Percentiles rank a stretch among this genome's conserved stretches.
Evolutionary conservation across 805 yeast genomes (phyloP).

Genomic region (Wickerhamomyces subpelliculosus): DNA sequence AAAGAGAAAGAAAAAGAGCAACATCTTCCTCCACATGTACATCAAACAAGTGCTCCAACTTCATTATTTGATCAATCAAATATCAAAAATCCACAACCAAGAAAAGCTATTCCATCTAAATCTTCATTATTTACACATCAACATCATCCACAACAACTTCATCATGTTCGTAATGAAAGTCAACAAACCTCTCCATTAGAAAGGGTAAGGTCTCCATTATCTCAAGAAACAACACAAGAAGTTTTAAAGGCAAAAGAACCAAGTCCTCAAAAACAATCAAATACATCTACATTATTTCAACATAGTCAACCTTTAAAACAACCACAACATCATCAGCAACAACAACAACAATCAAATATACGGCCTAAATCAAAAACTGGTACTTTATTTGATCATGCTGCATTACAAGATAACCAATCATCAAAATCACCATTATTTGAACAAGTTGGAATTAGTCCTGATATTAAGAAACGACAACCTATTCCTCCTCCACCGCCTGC

Average conservation of each 20-base stretch:
- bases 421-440: constrained; percentile 12
- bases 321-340: constrained; percentile 1
- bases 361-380: neutral
- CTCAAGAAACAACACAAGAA: constrained; percentile 14
- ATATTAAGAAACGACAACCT: constrained; percentile 6
- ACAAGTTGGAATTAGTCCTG: constrained; percentile 20
- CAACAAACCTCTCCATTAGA: constrained; percentile 4
- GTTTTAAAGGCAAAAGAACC: neutral
- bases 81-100: constrained; percentile 1
- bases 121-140: neutral
- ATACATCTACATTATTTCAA: constrained; percentile 5
- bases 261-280: constrained; percentile 4
- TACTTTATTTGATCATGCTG: neutral
- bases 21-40: neutral
- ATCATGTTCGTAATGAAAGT: neutral
- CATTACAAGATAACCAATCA: neutral
- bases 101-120: neutral
- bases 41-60: constrained; percentile 1
- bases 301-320: constrained; percentile 2
- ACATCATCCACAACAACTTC: neutral
- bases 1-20: neutral
- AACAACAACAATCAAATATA: neutral
- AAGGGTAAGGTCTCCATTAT: constrained; percentile 18
- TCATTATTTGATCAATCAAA: neutral
- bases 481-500: neutral